Evolutionary conservation across 2,329 filamentous ascomycete genomes (phyloP).

Genomic region (Trichoderma endophyticum): DNA sequence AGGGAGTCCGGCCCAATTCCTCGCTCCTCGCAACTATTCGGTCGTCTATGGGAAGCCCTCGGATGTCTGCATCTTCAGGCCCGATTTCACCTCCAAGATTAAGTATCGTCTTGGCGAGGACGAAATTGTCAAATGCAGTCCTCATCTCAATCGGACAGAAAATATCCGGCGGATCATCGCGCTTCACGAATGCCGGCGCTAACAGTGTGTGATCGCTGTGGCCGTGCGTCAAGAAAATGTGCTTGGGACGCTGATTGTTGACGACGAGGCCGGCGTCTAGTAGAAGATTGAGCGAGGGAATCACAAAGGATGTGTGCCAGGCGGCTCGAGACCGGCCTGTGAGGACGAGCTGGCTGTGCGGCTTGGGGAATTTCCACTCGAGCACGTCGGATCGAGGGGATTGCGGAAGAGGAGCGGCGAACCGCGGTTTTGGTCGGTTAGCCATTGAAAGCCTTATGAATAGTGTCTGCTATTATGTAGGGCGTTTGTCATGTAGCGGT

Average conservation of each 20-base stretch:
- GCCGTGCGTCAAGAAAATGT: slow-evolving; percentile 50
- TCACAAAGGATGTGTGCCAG: slow-evolving; percentile 51
- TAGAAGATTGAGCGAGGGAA: slow-evolving; percentile 48
- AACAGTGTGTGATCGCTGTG: slow-evolving; percentile 47
- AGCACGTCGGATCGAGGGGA: slow-evolving; percentile 43
- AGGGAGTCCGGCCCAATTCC: slow-evolving; percentile 4
- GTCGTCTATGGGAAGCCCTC: slow-evolving; percentile 18
- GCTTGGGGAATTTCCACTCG: slow-evolving; percentile 45
- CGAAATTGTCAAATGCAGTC: slow-evolving; percentile 38
- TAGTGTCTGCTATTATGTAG: not conserved
- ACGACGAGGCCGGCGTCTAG: slow-evolving; percentile 48
- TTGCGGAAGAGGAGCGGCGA: slow-evolving; percentile 44
- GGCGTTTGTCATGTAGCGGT: not conserved
- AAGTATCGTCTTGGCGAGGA: slow-evolving; percentile 41
- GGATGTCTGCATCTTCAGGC: slow-evolving; percentile 26
- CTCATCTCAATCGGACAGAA: slow-evolving; percentile 43
- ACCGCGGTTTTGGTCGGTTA: slow-evolving; percentile 22
- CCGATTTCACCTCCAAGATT: slow-evolving; percentile 39
- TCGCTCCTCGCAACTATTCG: slow-evolving; percentile 17
- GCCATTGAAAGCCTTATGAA: not conserved
- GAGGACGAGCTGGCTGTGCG: slow-evolving; percentile 40
- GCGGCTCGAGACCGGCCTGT: slow-evolving; percentile 48
- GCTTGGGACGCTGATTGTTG: slow-evolving; percentile 45
- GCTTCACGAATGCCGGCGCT: slow-evolving; percentile 41
- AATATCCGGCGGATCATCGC: slow-evolving; percentile 45